Evolutionary conservation across 2,329 filamentous ascomycete genomes (phyloP).

Genomic region (Colletotrichum chrysophilum): DNA sequence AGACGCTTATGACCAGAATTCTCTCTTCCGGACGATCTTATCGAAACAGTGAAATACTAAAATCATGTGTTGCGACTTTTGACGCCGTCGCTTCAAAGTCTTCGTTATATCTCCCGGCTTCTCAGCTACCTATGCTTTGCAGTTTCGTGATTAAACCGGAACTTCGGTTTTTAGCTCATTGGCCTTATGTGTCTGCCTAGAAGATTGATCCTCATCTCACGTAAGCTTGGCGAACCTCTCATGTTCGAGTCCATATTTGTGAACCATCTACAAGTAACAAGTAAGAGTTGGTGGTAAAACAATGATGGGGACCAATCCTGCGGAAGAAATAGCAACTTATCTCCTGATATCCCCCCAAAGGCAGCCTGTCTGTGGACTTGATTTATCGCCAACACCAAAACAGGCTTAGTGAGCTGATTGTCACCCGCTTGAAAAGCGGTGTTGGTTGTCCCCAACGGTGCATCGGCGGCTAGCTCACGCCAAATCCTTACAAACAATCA

Average conservation of each 20-base stretch:
- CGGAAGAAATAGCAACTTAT: neutral
- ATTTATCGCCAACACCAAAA: neutral
- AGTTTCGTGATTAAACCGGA: neutral
- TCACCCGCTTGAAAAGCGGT: neutral
- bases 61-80: neutral
- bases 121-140: neutral
- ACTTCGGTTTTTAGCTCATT: neutral
- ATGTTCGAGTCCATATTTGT: neutral
- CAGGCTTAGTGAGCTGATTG: neutral
- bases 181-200: neutral
- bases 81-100: neutral
- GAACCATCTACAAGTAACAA: neutral
- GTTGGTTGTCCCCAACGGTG: neutral
- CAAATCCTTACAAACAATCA: neutral
- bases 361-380: neutral
- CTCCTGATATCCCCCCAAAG: neutral
- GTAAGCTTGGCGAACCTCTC: neutral
- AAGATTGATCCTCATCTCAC: neutral
- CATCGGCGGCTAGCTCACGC: neutral
- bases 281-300: neutral
- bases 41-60: neutral
- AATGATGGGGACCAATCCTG: neutral
- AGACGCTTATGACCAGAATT: neutral
- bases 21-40: neutral
- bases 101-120: neutral